Percentiles rank a stretch among this genome's conserved stretches.
Conservation (phyloP, 768 basidiomycete genomes). For the Boletus sensibilis region DNA sequence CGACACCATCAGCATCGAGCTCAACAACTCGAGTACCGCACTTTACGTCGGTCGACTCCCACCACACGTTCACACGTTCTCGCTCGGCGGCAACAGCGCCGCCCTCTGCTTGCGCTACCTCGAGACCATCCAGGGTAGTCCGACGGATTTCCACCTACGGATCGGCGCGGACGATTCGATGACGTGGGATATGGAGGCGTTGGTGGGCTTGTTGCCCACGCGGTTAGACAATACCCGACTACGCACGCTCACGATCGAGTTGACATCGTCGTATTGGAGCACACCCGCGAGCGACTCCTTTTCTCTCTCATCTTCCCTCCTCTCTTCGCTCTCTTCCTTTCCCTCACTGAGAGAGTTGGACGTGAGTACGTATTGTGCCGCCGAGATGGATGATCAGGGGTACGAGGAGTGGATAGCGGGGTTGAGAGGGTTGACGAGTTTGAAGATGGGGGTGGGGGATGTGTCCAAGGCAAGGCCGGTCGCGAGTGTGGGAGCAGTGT, state of each 20-base stretch:
- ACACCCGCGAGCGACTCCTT: slow-evolving; percentile 24
- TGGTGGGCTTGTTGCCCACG: slow-evolving; percentile 10
- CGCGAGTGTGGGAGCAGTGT: slow-evolving; percentile 20
- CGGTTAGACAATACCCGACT: slow-evolving; percentile 15
- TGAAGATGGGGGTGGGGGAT: slow-evolving; percentile 23
- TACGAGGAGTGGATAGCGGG: slow-evolving; percentile 16
- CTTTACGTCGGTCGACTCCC: slow-evolving; percentile 22
- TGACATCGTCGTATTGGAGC: slow-evolving; percentile 31
- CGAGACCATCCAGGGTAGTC: slow-evolving; percentile 16
- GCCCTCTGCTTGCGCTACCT: slow-evolving; percentile 23
- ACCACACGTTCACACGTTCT: slow-evolving; percentile 16
- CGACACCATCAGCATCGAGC: slow-evolving; percentile 26
- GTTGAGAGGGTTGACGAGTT: slow-evolving; percentile 10
- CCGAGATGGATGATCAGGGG: slow-evolving; percentile 19
- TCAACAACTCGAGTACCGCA: slow-evolving; percentile 24
- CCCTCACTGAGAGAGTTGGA: slow-evolving; percentile 17
- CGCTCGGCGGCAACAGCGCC: slow-evolving; percentile 26
- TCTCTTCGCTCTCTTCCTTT: slow-evolving; percentile 18
- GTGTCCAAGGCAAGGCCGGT: slow-evolving; percentile 16
- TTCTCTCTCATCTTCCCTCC: slow-evolving; percentile 13
- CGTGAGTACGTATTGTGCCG: slow-evolving; percentile 19
- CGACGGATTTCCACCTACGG: slow-evolving; percentile 18
- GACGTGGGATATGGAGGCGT: slow-evolving; percentile 11
- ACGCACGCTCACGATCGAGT: slow-evolving; percentile 16
- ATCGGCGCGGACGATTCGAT: slow-evolving; percentile 29